Evolutionary conservation across 129 eudicot species (phyloP).

Genomic region (Artemisia argyi): DNA sequence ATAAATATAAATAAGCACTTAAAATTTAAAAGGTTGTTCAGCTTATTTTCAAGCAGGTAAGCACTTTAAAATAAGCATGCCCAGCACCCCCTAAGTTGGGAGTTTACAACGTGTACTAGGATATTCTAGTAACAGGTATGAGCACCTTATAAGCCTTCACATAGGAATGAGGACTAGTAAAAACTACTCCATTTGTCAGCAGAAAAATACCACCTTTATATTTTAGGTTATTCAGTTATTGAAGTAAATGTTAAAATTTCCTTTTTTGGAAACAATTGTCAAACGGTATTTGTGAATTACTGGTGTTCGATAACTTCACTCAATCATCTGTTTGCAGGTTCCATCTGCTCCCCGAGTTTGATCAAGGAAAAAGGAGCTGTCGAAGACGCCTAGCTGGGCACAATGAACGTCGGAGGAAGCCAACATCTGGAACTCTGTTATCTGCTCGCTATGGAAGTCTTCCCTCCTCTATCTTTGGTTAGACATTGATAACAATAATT

Average conservation of each 20-base stretch:
- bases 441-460: conserved; percentile 68
- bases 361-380: conserved; percentile 91
- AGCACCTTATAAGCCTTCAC: too few relatives aligned
- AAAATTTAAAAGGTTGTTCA: too few relatives aligned
- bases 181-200: too few relatives aligned
- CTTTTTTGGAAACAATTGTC: conserved; percentile 2
- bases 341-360: conserved; percentile 87
- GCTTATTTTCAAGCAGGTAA: too few relatives aligned
- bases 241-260: not conserved
- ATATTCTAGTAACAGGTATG: too few relatives aligned
- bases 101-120: too few relatives aligned
- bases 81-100: too few relatives aligned
- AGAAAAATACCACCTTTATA: not conserved
- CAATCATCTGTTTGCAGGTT: conserved; percentile 47
- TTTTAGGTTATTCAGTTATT: not conserved
- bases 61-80: too few relatives aligned
- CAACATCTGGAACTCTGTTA: conserved; percentile 63
- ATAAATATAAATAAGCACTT: too few relatives aligned
- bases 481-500: conserved; percentile 21
- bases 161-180: too few relatives aligned
- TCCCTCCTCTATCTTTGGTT: conserved; percentile 60
- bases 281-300: not conserved
- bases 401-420: conserved; percentile 97
- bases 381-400: conserved; percentile 94
- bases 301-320: not conserved